Conservation (phyloP, 805 yeast genomes). For the Priceomyces medius region DNA sequence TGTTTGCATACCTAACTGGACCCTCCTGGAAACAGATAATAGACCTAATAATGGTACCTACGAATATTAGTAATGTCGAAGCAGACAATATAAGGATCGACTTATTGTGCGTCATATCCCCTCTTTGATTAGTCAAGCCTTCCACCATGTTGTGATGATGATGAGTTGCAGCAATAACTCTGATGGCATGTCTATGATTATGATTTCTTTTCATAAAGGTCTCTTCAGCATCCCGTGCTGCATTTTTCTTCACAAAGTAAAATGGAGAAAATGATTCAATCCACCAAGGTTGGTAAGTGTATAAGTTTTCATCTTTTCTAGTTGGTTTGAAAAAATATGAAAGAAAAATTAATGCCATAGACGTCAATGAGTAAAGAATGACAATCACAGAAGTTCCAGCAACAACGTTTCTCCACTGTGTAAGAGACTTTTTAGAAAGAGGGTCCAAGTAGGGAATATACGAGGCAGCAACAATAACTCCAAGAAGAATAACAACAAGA, state of each 20-base stretch:
- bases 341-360: conserved; percentile 47
- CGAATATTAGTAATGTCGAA: conserved; percentile 50
- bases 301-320: conserved; percentile 44
- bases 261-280: conserved; percentile 58
- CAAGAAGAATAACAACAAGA: conserved; percentile 54
- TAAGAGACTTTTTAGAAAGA: conserved; percentile 32
- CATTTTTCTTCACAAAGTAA: conserved; percentile 59
- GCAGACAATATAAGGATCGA: conserved; percentile 49
- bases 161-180: conserved; percentile 63
- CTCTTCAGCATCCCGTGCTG: conserved; percentile 48
- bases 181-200: conserved; percentile 48
- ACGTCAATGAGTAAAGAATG: conserved; percentile 49
- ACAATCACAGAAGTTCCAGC: conserved; percentile 30
- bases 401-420: conserved; percentile 24
- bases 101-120: conserved; percentile 48
- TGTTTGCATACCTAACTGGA: conserved; percentile 15
- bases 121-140: conserved; percentile 41
- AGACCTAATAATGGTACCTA: conserved; percentile 51
- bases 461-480: conserved; percentile 64
- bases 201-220: conserved; percentile 50
- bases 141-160: conserved; percentile 37
- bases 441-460: conserved; percentile 60
- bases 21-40: conserved; percentile 22
- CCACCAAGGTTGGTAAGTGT: conserved; percentile 79
- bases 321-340: conserved; percentile 62